A percentile compares a stretch with the other conserved stretches of the same genome.
phyloP scores from a whole-genome alignment of 805 yeast species.

The Myxozyma udenii region DNA sequence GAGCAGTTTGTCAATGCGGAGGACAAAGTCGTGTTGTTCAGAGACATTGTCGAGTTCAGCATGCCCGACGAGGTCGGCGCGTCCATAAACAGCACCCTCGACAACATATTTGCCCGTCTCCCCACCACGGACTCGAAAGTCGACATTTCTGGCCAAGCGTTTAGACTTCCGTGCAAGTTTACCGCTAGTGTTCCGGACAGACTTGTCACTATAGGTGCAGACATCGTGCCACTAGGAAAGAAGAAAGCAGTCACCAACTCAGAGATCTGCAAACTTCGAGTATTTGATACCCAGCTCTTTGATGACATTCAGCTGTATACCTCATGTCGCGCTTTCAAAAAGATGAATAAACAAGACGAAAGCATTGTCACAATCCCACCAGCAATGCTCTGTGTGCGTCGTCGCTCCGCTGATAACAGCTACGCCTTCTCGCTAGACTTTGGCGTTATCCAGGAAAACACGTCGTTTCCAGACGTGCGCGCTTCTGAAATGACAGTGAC shows the following conservation, averaged over 20 bases:
- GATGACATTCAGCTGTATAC: slow-evolving; percentile 12
- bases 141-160: too few species aligned
- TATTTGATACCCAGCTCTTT: slow-evolving; percentile 1
- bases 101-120: background rate
- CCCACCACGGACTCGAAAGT: background rate
- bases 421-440: slow-evolving; percentile 14
- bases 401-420: background rate
- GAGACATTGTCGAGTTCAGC: background rate
- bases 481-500: slow-evolving; percentile 20
- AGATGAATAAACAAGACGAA: slow-evolving; percentile 4
- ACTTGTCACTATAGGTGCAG: background rate
- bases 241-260: background rate
- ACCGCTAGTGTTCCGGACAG: background rate
- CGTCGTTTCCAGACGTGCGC: slow-evolving; percentile 11
- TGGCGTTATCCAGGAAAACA: slow-evolving; percentile 14
- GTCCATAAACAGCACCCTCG: background rate
- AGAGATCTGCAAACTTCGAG: background rate
- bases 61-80: background rate
- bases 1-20: slow-evolving; percentile 4
- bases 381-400: slow-evolving; percentile 9
- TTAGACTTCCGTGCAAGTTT: background rate
- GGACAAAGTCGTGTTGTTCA: slow-evolving; percentile 10
- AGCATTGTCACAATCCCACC: slow-evolving; percentile 15
- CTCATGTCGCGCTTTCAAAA: background rate
- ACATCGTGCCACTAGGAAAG: background rate